Evolutionary conservation across 257 asterid species (phyloP), one percentile per base, ranked within the genome.

Genomic region (Plantago major): DNA sequence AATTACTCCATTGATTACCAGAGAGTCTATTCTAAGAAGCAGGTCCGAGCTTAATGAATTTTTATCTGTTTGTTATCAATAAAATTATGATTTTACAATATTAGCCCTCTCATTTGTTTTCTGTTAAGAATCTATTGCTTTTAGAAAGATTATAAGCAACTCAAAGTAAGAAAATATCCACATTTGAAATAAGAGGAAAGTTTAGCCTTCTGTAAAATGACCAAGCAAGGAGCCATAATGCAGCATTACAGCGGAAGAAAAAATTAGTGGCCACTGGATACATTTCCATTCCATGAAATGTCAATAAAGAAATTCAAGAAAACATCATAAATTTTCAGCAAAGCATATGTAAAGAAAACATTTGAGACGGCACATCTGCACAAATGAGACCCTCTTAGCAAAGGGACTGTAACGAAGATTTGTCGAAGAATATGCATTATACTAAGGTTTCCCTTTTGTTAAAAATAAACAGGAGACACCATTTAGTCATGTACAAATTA

Each of bases 21-120:
- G 75, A 14, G 95, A 75, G 72, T 89, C 94, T 66, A 89, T 79
- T 78, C 90, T 80, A 64, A 86, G 90, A 60, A 86, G 90, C 80
- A 89, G 63, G 74, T 77, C 84, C 3, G 95, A 73, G 71, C 79
- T 72, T 73, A 79, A 65, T 42, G 82, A 63, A 11, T 75, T 64
- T 60, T 64, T 82, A 71, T 82, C 94, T 86, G 83, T 55, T 70
- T 58, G 58, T 46, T 69, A 51, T n/a, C n/a, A n/a, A n/a, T n/a
- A n/a, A n/a, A n/a, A n/a, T n/a, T n/a, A n/a, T n/a, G n/a, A n/a
- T n/a, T n/a, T n/a, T n/a, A n/a, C n/a, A n/a, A n/a, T n/a, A n/a
- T n/a, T n/a, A n/a, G n/a, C n/a, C n/a, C n/a, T n/a, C n/a, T n/a
- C n/a, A n/a, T n/a, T n/a, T n/a, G n/a, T n/a, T n/a, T n/a, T n/a